These are phyloP conservation scores for Iberis amara DNA, from an alignment of 441 rosid genomes.

Conservation along the genomic window DNA sequence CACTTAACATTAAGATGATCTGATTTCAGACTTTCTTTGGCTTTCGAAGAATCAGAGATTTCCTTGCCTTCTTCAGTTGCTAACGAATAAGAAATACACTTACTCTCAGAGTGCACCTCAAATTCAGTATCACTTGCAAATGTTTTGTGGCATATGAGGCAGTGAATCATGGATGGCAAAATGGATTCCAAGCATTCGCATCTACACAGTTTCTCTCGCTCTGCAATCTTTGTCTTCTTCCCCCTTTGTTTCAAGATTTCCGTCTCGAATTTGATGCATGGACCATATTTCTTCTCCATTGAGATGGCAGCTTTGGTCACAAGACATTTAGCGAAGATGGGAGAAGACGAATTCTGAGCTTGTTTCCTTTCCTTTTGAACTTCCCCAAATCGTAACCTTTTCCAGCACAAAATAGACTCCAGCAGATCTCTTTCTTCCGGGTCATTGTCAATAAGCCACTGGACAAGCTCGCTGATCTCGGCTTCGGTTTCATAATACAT, in stretches of 20 bases:
- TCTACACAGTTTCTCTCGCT: conserved; percentile 54
- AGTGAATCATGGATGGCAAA: conserved; percentile 79
- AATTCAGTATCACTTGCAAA: conserved; percentile 48
- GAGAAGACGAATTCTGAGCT: conserved; percentile 30
- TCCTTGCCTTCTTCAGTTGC: conserved; percentile 44
- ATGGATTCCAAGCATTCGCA: conserved; percentile 86
- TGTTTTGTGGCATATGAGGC: conserved; percentile 78
- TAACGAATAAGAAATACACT: conserved; percentile 44
- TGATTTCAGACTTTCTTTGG: conserved; percentile 40
- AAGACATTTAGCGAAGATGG: conserved; percentile 34
- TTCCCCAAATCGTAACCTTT: conserved; percentile 51
- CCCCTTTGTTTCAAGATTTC: conserved; percentile 44
- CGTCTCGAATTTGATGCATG: conserved; percentile 40
- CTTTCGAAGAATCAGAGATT: conserved; percentile 36
- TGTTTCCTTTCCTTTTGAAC: conserved; percentile 34
- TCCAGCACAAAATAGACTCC: conserved; percentile 62
- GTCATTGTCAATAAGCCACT: conserved; percentile 66
- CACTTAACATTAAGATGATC: conserved; percentile 32
- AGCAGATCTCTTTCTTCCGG: conserved; percentile 70
- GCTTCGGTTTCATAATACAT: conserved; percentile 62
- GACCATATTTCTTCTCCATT: conserved; percentile 75
- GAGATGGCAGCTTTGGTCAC: conserved; percentile 64
- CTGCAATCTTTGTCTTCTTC: conserved; percentile 43
- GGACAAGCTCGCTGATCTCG: conserved; percentile 63
- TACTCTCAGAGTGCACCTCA: conserved; percentile 56